phyloP scores from a whole-genome alignment of 139 green algal species.

The Chlamydomonas incerta region DNA sequence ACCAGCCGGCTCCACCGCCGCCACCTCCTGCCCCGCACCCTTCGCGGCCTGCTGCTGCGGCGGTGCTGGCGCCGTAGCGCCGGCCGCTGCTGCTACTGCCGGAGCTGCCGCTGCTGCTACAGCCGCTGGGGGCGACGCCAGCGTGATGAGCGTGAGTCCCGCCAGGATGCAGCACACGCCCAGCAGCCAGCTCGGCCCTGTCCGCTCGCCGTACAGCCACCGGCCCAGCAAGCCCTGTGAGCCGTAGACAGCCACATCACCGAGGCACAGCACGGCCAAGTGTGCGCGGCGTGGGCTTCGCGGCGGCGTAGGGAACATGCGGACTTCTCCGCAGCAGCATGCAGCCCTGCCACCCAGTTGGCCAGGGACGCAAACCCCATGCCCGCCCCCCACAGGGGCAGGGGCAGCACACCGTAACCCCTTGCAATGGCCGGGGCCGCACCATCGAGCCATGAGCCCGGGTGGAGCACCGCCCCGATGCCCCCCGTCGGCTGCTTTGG shows the following conservation, averaged over 20 bases:
- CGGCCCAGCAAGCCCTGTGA: conserved; percentile 50
- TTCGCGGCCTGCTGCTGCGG: neutral
- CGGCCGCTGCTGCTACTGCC: neutral
- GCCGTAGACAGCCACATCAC: neutral
- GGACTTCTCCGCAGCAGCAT: no score
- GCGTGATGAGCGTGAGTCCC: conserved; percentile 40
- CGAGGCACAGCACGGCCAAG: neutral
- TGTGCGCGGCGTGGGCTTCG: neutral
- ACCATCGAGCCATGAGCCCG: no score
- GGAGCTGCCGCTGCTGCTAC: neutral
- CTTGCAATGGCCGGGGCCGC: no score
- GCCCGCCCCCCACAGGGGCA: no score
- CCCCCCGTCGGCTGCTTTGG: no score
- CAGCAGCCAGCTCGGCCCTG: conserved; percentile 32
- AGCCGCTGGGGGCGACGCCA: neutral
- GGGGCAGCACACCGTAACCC: no score
- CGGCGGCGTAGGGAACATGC: neutral
- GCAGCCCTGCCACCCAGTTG: no score
- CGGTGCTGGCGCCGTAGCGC: neutral
- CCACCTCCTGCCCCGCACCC: neutral
- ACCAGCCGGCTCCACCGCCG: neutral
- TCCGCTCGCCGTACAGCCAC: conserved; percentile 48
- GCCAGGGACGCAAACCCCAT: no score
- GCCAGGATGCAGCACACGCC: conserved; percentile 37
- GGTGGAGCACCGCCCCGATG: no score